These are phyloP conservation scores for Pseudocercospora eumusae DNA, from an alignment of 2,329 filamentous ascomycete species.

Conservation along the genomic window DNA sequence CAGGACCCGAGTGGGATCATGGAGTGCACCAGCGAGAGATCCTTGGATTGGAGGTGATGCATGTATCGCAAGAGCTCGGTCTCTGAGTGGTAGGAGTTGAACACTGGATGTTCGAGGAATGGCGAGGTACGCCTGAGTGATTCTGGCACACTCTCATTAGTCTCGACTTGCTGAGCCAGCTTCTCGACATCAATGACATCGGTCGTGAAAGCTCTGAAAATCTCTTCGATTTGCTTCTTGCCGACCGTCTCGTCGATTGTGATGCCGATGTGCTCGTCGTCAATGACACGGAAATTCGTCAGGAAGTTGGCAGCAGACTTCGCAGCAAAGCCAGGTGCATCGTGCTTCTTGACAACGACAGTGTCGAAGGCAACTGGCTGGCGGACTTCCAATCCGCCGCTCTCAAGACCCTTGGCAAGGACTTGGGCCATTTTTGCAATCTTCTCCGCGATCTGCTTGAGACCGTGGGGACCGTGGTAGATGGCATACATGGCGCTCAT, in stretches of 20 bases:
- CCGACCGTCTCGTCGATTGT: constrained; percentile 76
- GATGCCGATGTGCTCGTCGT: constrained; percentile 65
- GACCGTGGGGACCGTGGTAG: constrained; percentile 83
- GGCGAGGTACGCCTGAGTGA: constrained; percentile 68
- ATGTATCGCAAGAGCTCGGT: constrained; percentile 94
- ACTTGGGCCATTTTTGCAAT: constrained; percentile 70
- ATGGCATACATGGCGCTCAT: constrained; percentile 95
- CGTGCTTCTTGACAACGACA: constrained; percentile 60
- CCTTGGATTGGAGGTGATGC: constrained; percentile 88
- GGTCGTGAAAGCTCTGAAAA: constrained; percentile 58
- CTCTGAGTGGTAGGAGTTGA: constrained; percentile 93
- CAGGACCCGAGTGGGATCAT: constrained; percentile 98
- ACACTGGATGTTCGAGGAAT: constrained; percentile 87
- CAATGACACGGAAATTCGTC: constrained; percentile 66
- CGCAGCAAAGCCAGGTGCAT: constrained; percentile 55
- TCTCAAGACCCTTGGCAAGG: constrained; percentile 50
- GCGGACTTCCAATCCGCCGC: constrained; percentile 57
- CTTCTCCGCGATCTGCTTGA: constrained; percentile 80
- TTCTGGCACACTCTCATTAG: constrained; percentile 52
- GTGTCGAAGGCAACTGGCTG: constrained; percentile 69
- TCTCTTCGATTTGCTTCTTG: constrained; percentile 57
- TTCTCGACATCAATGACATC: constrained; percentile 43
- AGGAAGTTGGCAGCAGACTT: constrained; percentile 53
- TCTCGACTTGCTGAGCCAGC: constrained; percentile 37
- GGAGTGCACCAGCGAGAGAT: constrained; percentile 88